phyloP scores from a whole-genome alignment of 768 basidiomycete species.

The Trametes villosa region DNA sequence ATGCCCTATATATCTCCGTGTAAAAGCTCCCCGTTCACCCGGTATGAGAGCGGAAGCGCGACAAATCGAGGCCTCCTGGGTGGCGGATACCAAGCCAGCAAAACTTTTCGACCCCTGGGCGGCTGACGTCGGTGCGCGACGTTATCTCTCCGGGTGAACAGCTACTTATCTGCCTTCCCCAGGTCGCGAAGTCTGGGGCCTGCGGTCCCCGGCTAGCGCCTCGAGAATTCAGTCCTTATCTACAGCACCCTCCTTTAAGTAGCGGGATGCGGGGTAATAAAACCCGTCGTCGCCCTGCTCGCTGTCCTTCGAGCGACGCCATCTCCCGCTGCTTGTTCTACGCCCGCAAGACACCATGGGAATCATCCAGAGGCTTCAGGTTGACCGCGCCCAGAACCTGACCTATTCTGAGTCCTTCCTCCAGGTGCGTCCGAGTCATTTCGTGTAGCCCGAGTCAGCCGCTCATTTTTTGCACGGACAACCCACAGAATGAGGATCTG shows the following conservation, averaged over 20 bases:
- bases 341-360: constrained; percentile 25
- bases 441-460: constrained; percentile 8
- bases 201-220: constrained; percentile 3
- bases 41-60: no score
- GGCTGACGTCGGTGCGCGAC: neutral
- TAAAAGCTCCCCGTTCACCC: no score
- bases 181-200: neutral
- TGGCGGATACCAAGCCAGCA: no score
- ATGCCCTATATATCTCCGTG: no score
- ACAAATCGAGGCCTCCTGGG: no score
- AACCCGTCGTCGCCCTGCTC: neutral
- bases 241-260: constrained; percentile 5
- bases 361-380: constrained; percentile 46
- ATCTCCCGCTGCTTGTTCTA: neutral
- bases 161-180: constrained; percentile 8
- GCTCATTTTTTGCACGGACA: neutral
- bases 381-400: constrained; percentile 56
- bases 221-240: constrained; percentile 4
- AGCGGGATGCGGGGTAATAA: constrained; percentile 14
- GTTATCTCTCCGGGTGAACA: constrained; percentile 15
- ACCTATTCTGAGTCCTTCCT: constrained; percentile 62
- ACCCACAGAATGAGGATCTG: constrained; percentile 68
- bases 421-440: constrained; percentile 43
- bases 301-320: neutral
- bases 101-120: neutral